Evolutionary conservation across 2,329 filamentous ascomycete species (phyloP).

Genomic region (Cordyceps fumosorosea): DNA sequence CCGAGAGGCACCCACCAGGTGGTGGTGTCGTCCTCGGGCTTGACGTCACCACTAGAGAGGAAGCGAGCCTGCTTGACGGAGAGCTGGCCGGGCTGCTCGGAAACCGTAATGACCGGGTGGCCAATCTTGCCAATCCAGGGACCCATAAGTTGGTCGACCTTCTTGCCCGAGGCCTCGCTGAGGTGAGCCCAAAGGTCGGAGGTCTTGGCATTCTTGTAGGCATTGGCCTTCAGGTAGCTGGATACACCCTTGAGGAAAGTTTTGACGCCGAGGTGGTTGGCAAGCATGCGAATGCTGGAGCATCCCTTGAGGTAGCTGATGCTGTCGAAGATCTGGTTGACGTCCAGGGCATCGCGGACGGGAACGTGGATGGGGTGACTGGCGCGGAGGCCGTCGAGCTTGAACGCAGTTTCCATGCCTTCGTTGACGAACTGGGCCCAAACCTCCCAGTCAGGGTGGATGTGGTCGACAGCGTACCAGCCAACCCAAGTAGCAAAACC

Average conservation of each 20-base stretch:
- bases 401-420: conserved; percentile 85
- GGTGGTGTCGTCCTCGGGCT: conserved; percentile 83
- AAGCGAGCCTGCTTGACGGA: conserved; percentile 81
- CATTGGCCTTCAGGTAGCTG: conserved; percentile 80
- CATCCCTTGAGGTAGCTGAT: conserved; percentile 97
- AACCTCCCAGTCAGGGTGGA: conserved; percentile 95
- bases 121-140: conserved; percentile 95
- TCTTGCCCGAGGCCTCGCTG: conserved; percentile 77
- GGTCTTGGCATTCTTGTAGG: conserved; percentile 86
- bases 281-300: conserved; percentile 94
- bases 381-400: conserved; percentile 80
- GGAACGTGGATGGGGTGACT: conserved; percentile 96
- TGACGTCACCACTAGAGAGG: conserved; percentile 84
- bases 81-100: conserved; percentile 77
- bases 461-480: conserved; percentile 84
- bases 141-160: conserved; percentile 83
- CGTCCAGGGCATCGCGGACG: conserved; percentile 86
- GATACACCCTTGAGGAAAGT: conserved; percentile 87
- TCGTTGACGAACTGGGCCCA: conserved; percentile 98
- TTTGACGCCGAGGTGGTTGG: conserved; percentile 78
- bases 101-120: conserved; percentile 81
- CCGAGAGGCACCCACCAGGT: conserved; percentile 94
- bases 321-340: conserved; percentile 95
- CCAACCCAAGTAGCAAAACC: conserved; percentile 98
- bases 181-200: conserved; percentile 86